These are phyloP conservation scores for Pythium aphanidermatum DNA, from an alignment of 352 stramenopile genomes.

Conservation along the genomic window DNA sequence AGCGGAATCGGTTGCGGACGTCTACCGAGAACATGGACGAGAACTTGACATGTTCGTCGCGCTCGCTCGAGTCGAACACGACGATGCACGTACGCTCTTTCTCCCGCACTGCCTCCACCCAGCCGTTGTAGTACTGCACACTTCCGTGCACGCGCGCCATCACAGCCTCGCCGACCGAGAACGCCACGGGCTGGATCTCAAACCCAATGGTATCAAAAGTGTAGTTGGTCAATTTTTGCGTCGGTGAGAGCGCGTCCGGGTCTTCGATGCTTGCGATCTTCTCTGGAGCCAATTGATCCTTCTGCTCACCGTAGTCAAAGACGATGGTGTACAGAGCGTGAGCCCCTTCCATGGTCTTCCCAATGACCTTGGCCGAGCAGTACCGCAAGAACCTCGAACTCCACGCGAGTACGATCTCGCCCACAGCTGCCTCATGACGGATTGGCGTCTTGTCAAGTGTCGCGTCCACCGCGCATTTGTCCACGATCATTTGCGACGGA, in stretches of 20 bases:
- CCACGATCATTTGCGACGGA: constrained; percentile 73
- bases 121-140: constrained; percentile 50
- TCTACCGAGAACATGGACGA: constrained; percentile 67
- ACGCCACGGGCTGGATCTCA: constrained; percentile 47
- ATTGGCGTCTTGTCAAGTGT: constrained; percentile 9
- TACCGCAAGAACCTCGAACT: constrained; percentile 67
- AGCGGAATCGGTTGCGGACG: constrained; percentile 33
- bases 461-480: constrained; percentile 20
- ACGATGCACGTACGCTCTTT: constrained; percentile 56
- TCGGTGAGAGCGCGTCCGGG: constrained; percentile 40
- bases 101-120: constrained; percentile 47
- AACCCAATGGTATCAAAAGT: constrained; percentile 74
- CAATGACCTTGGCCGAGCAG: constrained; percentile 26
- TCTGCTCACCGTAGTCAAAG: constrained; percentile 70
- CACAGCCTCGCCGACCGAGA: constrained; percentile 49
- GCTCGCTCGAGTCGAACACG: constrained; percentile 65
- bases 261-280: constrained; percentile 53
- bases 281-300: constrained; percentile 37
- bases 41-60: constrained; percentile 53
- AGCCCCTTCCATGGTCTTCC: constrained; percentile 4
- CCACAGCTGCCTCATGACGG: constrained; percentile 22
- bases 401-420: constrained; percentile 64
- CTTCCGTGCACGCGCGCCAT: constrained; percentile 54
- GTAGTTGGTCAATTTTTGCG: constrained; percentile 68
- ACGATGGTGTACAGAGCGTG: constrained; percentile 39